Conservation (phyloP, 805 yeast species). For the Nakazawaea peltata region DNA sequence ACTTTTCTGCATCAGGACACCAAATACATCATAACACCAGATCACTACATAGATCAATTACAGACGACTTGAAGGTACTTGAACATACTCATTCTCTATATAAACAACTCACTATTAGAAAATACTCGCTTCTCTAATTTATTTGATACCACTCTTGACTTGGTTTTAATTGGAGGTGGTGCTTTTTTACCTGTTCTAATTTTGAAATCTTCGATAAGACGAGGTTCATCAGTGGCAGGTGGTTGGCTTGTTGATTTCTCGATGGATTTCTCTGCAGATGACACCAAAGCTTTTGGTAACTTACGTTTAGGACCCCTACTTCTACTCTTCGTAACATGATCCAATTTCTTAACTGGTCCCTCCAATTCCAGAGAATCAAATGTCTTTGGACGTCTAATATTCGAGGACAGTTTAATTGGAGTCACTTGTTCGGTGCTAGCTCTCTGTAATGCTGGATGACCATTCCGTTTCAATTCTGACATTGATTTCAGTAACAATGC, state of each 20-base stretch:
- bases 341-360: constrained; percentile 22
- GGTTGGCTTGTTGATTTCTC: neutral
- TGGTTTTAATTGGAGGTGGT: constrained; percentile 20
- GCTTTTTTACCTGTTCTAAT: constrained; percentile 12
- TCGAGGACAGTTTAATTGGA: neutral
- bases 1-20: too few species aligned
- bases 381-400: too few species aligned
- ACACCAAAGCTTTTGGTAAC: constrained; percentile 26
- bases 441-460: neutral
- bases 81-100: too few species aligned
- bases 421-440: neutral
- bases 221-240: neutral
- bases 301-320: constrained; percentile 46
- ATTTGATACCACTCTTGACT: constrained; percentile 18
- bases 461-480: constrained; percentile 1
- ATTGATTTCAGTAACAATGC: constrained; percentile 8
- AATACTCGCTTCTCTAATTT: constrained; percentile 7
- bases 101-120: constrained; percentile 18
- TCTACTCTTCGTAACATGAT: constrained; percentile 37
- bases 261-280: neutral
- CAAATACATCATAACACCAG: too few species aligned
- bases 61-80: too few species aligned
- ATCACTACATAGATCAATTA: too few species aligned
- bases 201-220: constrained; percentile 7
- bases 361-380: constrained; percentile 14